Base-by-base conservation (phyloP, 768 basidiomycete species). In the Rhizopogon roseolus region DNA sequence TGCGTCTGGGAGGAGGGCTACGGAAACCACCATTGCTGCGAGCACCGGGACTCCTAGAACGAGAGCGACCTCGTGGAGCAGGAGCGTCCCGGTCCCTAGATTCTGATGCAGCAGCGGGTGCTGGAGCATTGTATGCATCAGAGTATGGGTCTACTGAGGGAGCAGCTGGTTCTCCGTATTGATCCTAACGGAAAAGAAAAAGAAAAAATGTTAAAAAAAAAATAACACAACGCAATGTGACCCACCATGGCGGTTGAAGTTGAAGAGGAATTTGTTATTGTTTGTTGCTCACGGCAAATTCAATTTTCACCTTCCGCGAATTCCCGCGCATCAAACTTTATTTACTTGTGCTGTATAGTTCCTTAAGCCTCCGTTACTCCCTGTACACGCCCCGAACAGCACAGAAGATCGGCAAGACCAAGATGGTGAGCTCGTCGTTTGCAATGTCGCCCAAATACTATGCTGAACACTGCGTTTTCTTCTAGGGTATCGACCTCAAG, bases 401-500 rank as follows among this genome's bases (percentile, higher is more conserved):
- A 73, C 66, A 71, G 69, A 71, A 71, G 69, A 71, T 72, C 76
- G 76, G 77, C 77, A 81, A 82, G 75, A 78, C 78, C 78, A 86
- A 84, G 79, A 90, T 90, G 89, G 88, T 90, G 80, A 86, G 87
- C 75, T 75, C 78, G 73, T 65, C 67, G 74, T 79, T 61, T 62
- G 55, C 60, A 55, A 50, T 62, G 63, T 61, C 59, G 64, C 57
- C 60, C 45, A 62, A 49, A 43, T 28, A 46, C 41, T 48, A 63
- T 52, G 61, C 50, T 62, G 43, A 68, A 40, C 43, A 50, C 22
- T 25, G 36, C 41, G 1, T 16, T n/a, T n/a, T 22, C 56, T 43
- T 38, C 13, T 70, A 92, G 94, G 94, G 93, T 87, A 96, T 97
- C 76, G 94, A 97, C 78, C 84, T 98, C 76, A 80, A 81, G 73